Percentiles rank a stretch among this genome's conserved stretches.
Conservation (phyloP, 1,139 yeast species). For the Saccharomycopsis hybrid region DNA sequence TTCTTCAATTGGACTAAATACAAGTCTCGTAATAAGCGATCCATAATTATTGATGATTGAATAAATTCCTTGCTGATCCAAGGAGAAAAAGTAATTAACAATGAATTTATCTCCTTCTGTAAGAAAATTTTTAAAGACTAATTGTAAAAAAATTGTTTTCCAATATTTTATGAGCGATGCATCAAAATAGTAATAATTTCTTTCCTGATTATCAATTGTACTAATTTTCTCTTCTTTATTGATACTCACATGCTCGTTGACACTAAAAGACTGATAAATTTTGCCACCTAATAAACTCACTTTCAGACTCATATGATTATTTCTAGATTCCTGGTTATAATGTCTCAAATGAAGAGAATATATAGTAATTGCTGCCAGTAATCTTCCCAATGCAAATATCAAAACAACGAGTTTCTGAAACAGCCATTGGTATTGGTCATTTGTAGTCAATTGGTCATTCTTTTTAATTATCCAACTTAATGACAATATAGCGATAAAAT, state of each 20-base stretch:
- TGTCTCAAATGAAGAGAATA: constrained; percentile 32
- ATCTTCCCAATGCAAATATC: constrained; percentile 72
- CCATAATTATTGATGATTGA: constrained; percentile 87
- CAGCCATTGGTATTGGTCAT: no score
- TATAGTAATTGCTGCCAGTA: constrained; percentile 52
- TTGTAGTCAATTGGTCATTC: background rate
- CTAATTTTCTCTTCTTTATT: constrained; percentile 13
- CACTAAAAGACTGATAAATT: background rate
- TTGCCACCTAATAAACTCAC: background rate
- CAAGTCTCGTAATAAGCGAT: constrained; percentile 73
- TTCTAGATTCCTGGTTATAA: constrained; percentile 19
- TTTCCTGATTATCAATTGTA: constrained; percentile 2
- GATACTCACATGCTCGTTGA: no score
- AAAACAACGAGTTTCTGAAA: constrained; percentile 41
- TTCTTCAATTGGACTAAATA: constrained; percentile 89
- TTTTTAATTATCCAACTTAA: no score
- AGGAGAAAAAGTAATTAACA: constrained; percentile 61
- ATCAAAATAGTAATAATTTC: constrained; percentile 34
- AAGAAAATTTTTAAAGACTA: constrained; percentile 75
- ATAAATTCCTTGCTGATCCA: constrained; percentile 82
- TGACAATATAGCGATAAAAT: constrained; percentile 40
- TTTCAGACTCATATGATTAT: no score
- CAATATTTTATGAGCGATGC: constrained; percentile 36
- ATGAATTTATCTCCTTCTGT: constrained; percentile 89
- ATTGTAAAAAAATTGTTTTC: constrained; percentile 64